phyloP scores from a whole-genome alignment of 129 eudicot species.

The Flaveria trinervia region DNA sequence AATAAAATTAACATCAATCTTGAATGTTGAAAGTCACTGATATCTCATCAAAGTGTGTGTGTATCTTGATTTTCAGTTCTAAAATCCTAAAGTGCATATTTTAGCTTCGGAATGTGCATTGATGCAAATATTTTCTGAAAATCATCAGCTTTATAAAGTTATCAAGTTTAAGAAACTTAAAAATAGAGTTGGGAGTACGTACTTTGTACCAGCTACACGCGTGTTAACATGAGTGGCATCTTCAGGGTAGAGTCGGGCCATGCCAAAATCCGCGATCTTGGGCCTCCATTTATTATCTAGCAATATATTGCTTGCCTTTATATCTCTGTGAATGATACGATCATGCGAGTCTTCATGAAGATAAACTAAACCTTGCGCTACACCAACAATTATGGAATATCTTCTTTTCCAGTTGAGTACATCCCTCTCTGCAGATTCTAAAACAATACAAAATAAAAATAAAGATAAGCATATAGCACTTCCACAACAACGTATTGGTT shows the following conservation, averaged over 20 bases:
- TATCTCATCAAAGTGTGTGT: neutral
- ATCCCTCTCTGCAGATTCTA: slow-evolving; percentile 49
- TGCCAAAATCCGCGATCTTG: slow-evolving; percentile 88
- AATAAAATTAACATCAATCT: neutral
- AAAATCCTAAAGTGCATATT: neutral
- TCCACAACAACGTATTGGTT: too few relatives aligned
- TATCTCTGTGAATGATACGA: slow-evolving; percentile 79
- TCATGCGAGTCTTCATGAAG: slow-evolving; percentile 74
- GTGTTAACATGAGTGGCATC: slow-evolving; percentile 82
- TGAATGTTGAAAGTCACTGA: neutral
- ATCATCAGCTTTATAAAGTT: neutral
- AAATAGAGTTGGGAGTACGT: slow-evolving; percentile 31
- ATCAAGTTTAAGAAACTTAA: neutral
- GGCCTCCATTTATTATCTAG: slow-evolving; percentile 78
- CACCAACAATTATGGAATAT: slow-evolving; percentile 55
- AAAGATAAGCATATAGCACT: neutral
- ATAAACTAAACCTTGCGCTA: slow-evolving; percentile 74
- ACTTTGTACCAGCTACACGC: slow-evolving; percentile 90
- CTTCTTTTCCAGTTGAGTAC: slow-evolving; percentile 72
- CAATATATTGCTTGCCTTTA: slow-evolving; percentile 81
- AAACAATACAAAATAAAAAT: neutral
- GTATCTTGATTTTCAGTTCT: neutral
- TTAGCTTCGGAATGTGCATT: neutral
- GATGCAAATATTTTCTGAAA: neutral
- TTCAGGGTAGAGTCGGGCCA: slow-evolving; percentile 76